These are phyloP conservation scores for Fusarium newnesense DNA, from an alignment of 2,329 filamentous ascomycete species.

Conservation along the genomic window DNA sequence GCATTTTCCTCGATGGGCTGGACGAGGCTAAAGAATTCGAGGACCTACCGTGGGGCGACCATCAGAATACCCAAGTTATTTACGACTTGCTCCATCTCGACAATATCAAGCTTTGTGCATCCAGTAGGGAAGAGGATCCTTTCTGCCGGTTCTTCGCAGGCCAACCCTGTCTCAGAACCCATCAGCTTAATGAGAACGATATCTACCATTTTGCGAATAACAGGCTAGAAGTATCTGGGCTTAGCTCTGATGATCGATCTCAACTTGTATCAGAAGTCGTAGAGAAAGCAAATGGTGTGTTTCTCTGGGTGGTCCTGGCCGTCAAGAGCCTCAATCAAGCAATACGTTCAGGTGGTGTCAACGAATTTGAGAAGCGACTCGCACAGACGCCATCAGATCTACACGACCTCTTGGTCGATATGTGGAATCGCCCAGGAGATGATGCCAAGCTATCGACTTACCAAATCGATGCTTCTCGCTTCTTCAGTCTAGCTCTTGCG, in stretches of 20 bases:
- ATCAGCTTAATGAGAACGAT: fast-evolving
- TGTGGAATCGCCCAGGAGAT: fast-evolving
- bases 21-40: neutral
- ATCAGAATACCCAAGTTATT: fast-evolving
- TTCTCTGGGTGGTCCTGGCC: neutral
- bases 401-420: neutral
- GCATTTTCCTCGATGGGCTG: neutral
- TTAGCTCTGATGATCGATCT: fast-evolving
- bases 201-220: fast-evolving
- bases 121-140: fast-evolving
- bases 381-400: neutral
- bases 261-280: fast-evolving
- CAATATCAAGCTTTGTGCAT: neutral
- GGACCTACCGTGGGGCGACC: fast-evolving
- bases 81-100: fast-evolving
- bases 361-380: neutral
- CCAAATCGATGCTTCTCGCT: fast-evolving
- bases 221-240: fast-evolving
- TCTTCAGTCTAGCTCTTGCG: fast-evolving
- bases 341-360: neutral
- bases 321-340: neutral
- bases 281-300: fast-evolving
- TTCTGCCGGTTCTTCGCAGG: fast-evolving
- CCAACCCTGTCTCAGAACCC: fast-evolving
- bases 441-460: fast-evolving